Evolutionary conservation across 1,284 basidiomycete species (phyloP).

Genomic region (Schizophyllum amplum): DNA sequence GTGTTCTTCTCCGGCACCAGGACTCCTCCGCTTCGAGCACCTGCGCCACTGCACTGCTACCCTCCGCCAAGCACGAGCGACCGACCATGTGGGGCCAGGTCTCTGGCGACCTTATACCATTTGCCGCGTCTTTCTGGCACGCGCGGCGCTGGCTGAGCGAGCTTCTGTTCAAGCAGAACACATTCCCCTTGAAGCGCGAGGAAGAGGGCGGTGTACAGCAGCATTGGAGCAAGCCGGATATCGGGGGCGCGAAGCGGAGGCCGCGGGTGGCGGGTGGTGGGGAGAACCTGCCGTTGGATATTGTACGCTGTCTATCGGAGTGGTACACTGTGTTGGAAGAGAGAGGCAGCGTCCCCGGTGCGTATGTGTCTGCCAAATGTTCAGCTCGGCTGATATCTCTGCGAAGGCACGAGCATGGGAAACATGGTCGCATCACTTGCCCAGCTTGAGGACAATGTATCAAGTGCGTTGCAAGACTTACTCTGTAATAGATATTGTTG

Average conservation of each 20-base stretch:
- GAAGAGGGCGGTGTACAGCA: conserved; percentile 14
- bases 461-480: conserved; percentile 29
- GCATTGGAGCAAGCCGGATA: neutral
- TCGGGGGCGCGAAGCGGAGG: neutral
- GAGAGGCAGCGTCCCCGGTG: conserved; percentile 43
- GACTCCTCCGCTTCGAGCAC: conserved; percentile 19
- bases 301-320: conserved; percentile 45
- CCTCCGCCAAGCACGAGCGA: conserved; percentile 15
- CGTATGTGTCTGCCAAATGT: conserved; percentile 8
- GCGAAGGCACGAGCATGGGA: conserved; percentile 41
- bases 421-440: conserved; percentile 40
- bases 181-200: neutral
- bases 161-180: conserved; percentile 9
- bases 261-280: conserved; percentile 8
- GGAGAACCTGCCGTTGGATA: conserved; percentile 41
- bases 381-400: neutral
- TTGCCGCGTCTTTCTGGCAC: conserved; percentile 21
- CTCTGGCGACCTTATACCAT: conserved; percentile 35
- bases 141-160: conserved; percentile 12
- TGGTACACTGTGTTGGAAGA: conserved; percentile 53
- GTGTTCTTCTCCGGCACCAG: conserved; percentile 9
- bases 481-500: neutral
- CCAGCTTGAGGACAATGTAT: conserved; percentile 46
- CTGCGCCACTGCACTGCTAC: conserved; percentile 22
- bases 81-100: conserved; percentile 23